Conservation (phyloP, 805 yeast genomes). For the Metschnikowia gelsemii region DNA sequence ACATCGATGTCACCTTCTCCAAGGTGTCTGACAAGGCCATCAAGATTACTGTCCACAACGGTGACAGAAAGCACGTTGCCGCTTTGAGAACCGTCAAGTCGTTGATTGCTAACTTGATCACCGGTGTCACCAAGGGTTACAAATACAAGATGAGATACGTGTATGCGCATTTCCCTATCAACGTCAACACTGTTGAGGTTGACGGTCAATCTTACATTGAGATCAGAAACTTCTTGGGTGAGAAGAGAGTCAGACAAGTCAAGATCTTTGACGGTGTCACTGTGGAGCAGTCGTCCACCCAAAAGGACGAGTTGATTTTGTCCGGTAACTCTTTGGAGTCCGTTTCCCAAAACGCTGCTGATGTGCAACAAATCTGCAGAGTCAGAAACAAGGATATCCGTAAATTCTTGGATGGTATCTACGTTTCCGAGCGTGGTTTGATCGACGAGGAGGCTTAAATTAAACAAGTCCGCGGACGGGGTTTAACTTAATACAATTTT, state of each 20-base stretch:
- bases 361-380: conserved; percentile 95
- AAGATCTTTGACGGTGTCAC: conserved; percentile 86
- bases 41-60: conserved; percentile 93
- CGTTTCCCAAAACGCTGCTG: conserved; percentile 98
- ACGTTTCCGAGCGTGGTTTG: conserved; percentile 93
- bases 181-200: conserved; percentile 84
- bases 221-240: conserved; percentile 99
- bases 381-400: conserved; percentile 99
- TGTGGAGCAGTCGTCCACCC: conserved; percentile 74
- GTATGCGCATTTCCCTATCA: conserved; percentile 99
- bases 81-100: conserved; percentile 98
- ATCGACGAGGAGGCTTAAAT: conserved; percentile 59
- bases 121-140: conserved; percentile 99
- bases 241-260: conserved; percentile 92
- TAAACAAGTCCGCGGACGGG: conserved; percentile 3
- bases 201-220: conserved; percentile 77
- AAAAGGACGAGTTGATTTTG: conserved; percentile 92
- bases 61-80: conserved; percentile 99
- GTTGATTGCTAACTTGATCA: conserved; percentile 87
- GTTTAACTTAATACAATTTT: conserved; percentile 27
- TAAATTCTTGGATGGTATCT: conserved; percentile 99
- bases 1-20: conserved; percentile 90
- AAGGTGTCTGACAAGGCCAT: conserved; percentile 71
- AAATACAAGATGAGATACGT: conserved; percentile 99
- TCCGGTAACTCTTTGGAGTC: conserved; percentile 95